A percentile compares a stretch with the other conserved stretches of the same genome.
phyloP scores from a whole-genome alignment of 2,329 filamentous ascomycete genomes.

The Chaetoscypha palmicola region DNA sequence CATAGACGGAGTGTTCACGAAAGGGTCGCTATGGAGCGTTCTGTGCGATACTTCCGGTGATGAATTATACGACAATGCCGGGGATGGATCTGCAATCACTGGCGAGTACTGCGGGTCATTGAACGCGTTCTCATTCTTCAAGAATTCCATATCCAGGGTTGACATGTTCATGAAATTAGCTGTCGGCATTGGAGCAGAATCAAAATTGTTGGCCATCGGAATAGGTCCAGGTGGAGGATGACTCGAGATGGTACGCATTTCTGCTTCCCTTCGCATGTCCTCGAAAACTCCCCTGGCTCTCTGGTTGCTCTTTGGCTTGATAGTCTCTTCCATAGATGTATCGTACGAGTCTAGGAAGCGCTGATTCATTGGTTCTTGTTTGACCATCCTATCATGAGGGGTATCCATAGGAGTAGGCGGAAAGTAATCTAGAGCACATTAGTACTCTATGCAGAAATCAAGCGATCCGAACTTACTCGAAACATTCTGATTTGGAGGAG shows the following conservation, averaged over 20 bases:
- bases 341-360: conserved; percentile 57
- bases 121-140: conserved; percentile 28
- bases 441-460: background rate
- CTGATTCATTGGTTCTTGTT: conserved; percentile 31
- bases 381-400: conserved; percentile 41
- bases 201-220: conserved; percentile 38
- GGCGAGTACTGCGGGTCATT: conserved; percentile 24
- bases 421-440: conserved; percentile 45
- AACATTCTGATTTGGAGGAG: conserved; percentile 54
- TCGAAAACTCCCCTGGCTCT: conserved; percentile 49
- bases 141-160: conserved; percentile 40
- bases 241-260: conserved; percentile 46
- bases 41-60: conserved; percentile 46
- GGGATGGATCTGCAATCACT: conserved; percentile 32
- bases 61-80: conserved; percentile 42
- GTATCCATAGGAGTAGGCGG: conserved; percentile 63
- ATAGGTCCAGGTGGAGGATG: conserved; percentile 47
- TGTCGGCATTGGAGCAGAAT: conserved; percentile 48
- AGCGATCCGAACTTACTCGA: conserved; percentile 43
- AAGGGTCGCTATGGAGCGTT: conserved; percentile 36
- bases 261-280: conserved; percentile 50
- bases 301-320: conserved; percentile 47
- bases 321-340: conserved; percentile 59
- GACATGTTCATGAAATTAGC: conserved; percentile 49
- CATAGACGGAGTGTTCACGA: conserved; percentile 40